Evolutionary conservation across 257 asterid species (phyloP), one percentile per base, ranked within the genome.

Genomic region (Solanum peruvianum): DNA sequence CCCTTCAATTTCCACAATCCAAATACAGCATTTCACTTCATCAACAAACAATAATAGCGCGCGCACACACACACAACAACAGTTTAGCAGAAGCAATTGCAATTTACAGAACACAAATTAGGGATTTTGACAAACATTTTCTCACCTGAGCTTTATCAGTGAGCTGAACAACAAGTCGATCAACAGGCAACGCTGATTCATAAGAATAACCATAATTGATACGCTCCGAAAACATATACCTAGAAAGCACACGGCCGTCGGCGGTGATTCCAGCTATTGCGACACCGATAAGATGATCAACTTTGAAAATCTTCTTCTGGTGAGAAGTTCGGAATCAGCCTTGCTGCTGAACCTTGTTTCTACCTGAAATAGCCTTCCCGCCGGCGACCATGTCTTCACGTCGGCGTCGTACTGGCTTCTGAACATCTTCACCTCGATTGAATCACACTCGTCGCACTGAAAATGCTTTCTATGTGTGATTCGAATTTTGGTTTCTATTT

Each of bases 251-350:
- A 5, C 99, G 94, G 8, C 99, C 99, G 86, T 95, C 99, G 78
- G 99, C 99, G 16, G 99, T 96, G 67, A 97, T 95, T 4, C 99
- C 99, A 20, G 99, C 99, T 82, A 96, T 97, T 66, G 99, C 98
- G 70, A 96, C 98, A 33, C 99, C 99, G 88, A 97, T 96, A 92
- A 96, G 99, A 90, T 97, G 97, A 75, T 97, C 99, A 75, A 97
- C 98, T 93, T 95, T 97, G 93, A 97, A 97, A 93, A 97, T 96
- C 98, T 97, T 97, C 96, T 96, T 97, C 93, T 96, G 99, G 91
- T 96, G 98, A 56, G 99, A 97, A 96, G 95, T 93, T 97, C 98
- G 27, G 97, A 93, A 87, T 89, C 94, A 7, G 98, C 95, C 93
- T 95, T 85, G 99, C 99, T 78, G 99, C 99, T 58, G 99, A 95